These are phyloP conservation scores for Lecanicillium sp. DNA, from an alignment of 2,329 filamentous ascomycete genomes.

Conservation along the genomic window DNA sequence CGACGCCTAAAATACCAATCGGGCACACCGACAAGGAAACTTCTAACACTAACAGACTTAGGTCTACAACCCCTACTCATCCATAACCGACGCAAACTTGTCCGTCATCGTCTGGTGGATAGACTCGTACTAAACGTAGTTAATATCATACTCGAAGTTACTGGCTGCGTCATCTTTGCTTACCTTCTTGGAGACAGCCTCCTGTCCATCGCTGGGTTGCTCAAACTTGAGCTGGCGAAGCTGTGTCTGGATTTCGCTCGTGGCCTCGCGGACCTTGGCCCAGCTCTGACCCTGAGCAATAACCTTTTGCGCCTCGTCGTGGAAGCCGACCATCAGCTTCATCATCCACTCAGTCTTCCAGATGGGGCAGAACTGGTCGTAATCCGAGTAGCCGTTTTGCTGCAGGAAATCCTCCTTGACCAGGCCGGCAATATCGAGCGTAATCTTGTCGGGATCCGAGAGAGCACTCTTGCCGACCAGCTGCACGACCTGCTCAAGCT, in stretches of 20 bases:
- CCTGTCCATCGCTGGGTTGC: conserved; percentile 77
- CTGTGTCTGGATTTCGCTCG: conserved; percentile 75
- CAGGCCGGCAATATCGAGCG: conserved; percentile 81
- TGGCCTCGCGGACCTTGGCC: conserved; percentile 88
- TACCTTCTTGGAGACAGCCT: conserved; percentile 78
- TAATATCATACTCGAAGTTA: too few species aligned
- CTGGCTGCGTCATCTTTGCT: conserved; percentile 21
- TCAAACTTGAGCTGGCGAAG: conserved; percentile 96
- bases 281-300: conserved; percentile 86
- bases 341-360: conserved; percentile 99
- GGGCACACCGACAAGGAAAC: conserved; percentile 10
- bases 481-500: conserved; percentile 97
- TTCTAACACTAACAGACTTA: conserved; percentile 28
- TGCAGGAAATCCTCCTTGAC: conserved; percentile 99
- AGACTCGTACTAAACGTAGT: conserved; percentile 96
- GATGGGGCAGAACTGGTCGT: conserved; percentile 97
- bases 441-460: conserved; percentile 97
- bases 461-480: conserved; percentile 95
- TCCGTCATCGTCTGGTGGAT: conserved; percentile 89
- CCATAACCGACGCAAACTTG: conserved; percentile 92
- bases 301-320: conserved; percentile 95
- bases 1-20: conserved; percentile 9
- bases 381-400: conserved; percentile 98
- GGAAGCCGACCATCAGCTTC: conserved; percentile 98
- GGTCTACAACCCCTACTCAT: conserved; percentile 60